These are phyloP conservation scores for Pseudogymnoascus sp. DNA, from an alignment of 2,329 filamentous ascomycete genomes.

Conservation along the genomic window DNA sequence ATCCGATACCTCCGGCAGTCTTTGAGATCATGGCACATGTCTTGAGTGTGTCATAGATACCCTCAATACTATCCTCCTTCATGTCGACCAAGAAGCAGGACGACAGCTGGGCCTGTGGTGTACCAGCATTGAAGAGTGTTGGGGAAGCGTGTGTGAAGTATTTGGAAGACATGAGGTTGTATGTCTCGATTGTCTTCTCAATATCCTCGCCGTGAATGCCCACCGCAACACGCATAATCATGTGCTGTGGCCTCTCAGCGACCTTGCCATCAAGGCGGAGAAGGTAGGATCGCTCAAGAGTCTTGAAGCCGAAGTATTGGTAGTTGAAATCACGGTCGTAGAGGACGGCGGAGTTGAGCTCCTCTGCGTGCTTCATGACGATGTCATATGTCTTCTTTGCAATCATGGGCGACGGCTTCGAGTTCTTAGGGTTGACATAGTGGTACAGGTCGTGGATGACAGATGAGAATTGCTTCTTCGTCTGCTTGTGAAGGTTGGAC, in stretches of 20 bases:
- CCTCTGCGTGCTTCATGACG: conserved; percentile 91
- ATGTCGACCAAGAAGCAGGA: conserved; percentile 99
- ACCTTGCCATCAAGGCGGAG: conserved; percentile 93
- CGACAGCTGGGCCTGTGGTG: conserved; percentile 85
- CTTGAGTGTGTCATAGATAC: conserved; percentile 98
- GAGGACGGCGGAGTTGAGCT: conserved; percentile 97
- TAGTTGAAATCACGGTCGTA: conserved; percentile 99
- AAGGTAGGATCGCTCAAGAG: conserved; percentile 92
- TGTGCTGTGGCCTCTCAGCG: conserved; percentile 94
- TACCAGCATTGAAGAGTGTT: conserved; percentile 96
- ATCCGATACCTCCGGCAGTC: conserved; percentile 94
- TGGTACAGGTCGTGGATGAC: conserved; percentile 89
- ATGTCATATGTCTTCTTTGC: conserved; percentile 82
- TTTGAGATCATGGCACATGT: conserved; percentile 99
- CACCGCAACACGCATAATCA: conserved; percentile 99
- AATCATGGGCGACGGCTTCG: conserved; percentile 82
- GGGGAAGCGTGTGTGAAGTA: conserved; percentile 98
- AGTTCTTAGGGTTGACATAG: conserved; percentile 93
- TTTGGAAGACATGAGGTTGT: conserved; percentile 98
- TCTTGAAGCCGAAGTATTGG: conserved; percentile 99
- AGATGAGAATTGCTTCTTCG: conserved; percentile 98
- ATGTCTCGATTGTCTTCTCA: conserved; percentile 91
- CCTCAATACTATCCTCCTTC: conserved; percentile 99
- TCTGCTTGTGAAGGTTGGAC: conserved; percentile 99
- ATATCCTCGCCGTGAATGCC: conserved; percentile 94